A percentile compares a stretch with the other conserved stretches of the same genome.
Evolutionary conservation across 148 eudicot species (phyloP).

Genomic region (Mesembryanthemum crystallinum): DNA sequence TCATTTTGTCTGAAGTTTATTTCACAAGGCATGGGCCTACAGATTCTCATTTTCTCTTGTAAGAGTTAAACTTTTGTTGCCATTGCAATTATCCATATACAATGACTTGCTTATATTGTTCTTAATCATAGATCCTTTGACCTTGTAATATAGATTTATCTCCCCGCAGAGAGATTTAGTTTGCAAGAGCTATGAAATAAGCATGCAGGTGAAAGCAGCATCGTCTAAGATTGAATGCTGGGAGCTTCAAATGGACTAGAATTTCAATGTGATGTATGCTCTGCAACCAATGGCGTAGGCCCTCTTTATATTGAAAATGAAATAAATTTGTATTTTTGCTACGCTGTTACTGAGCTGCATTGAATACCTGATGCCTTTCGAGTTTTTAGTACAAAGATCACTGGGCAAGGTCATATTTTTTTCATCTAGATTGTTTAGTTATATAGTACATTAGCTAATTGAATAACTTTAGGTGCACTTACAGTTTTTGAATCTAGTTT

Average conservation of each 20-base stretch:
- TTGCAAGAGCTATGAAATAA: constrained; percentile 28
- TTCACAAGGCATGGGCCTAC: too few relatives aligned
- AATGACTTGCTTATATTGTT: not conserved
- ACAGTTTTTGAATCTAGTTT: not conserved
- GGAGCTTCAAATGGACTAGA: constrained; percentile 26
- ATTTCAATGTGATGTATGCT: constrained; percentile 40
- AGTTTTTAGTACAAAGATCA: too few relatives aligned
- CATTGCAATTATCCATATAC: too few relatives aligned
- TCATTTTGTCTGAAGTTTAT: constrained; percentile 29
- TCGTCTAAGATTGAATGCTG: constrained; percentile 39
- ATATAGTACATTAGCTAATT: not conserved
- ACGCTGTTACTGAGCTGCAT: not conserved
- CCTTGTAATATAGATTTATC: not conserved
- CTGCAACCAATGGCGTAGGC: not conserved
- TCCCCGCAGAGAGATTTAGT: constrained; percentile 15
- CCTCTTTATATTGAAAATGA: not conserved
- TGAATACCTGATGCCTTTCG: too few relatives aligned
- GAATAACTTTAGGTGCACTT: not conserved
- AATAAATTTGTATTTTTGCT: too few relatives aligned
- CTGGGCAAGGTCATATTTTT: not conserved
- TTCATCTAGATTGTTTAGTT: not conserved
- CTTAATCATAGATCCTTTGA: not conserved
- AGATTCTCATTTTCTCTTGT: constrained; percentile 55
- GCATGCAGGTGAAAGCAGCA: constrained; percentile 47
- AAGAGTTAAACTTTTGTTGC: constrained; percentile 29